These are phyloP conservation scores for Buddleja alternifolia DNA, from an alignment of 257 asterid species.

Conservation along the genomic window DNA sequence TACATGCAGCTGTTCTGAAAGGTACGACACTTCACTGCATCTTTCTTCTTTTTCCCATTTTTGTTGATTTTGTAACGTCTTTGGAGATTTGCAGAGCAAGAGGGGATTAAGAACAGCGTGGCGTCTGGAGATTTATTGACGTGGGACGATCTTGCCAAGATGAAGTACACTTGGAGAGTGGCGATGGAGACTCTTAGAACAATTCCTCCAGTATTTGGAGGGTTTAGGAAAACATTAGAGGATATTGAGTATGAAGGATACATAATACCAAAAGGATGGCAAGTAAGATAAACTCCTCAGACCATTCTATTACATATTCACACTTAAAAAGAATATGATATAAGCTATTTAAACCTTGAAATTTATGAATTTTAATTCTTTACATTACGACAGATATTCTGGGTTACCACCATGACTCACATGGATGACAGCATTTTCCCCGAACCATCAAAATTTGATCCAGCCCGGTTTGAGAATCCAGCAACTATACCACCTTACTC, in stretches of 20 bases:
- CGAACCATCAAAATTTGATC: conserved; percentile 62
- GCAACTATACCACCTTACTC: conserved; percentile 60
- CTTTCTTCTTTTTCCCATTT: neutral
- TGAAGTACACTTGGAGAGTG: conserved; percentile 80
- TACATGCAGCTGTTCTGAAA: conserved; percentile 56
- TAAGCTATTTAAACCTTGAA: neutral
- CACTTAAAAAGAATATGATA: no score
- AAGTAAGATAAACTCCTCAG: conserved; percentile 44
- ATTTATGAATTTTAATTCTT: neutral
- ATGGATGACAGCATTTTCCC: conserved; percentile 57
- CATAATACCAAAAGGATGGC: conserved; percentile 82
- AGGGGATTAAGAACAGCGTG: conserved; percentile 51
- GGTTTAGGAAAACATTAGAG: conserved; percentile 57
- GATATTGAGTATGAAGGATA: conserved; percentile 66
- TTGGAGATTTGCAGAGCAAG: conserved; percentile 52
- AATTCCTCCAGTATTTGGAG: conserved; percentile 69
- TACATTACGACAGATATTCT: conserved; percentile 45
- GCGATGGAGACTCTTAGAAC: conserved; percentile 68
- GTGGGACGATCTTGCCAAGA: conserved; percentile 76
- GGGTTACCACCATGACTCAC: conserved; percentile 70
- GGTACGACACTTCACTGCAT: conserved; percentile 38
- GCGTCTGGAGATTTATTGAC: conserved; percentile 44
- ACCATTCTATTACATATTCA: no score
- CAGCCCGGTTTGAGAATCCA: conserved; percentile 54
- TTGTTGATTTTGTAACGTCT: neutral